Evolutionary conservation across 169 alveolate species (phyloP), one percentile per base, ranked within the genome.

Genomic region (Blepharisma undulans): DNA sequence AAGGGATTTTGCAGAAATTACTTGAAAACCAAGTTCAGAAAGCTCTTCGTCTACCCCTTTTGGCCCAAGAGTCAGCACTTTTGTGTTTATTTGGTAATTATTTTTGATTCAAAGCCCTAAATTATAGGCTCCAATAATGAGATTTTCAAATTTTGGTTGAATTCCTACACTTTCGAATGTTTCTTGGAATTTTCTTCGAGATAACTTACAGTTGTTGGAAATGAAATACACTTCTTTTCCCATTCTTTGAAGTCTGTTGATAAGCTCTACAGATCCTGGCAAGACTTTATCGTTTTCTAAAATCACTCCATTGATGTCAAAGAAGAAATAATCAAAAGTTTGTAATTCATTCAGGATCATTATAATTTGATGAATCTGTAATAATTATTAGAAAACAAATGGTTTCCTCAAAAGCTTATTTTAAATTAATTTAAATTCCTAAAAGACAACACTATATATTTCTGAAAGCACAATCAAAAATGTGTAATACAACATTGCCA

Each of bases 1-100:
- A 3, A 84, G 34, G 16, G 60, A 48, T 48, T 59, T 60, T 34
- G 80, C 48, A 25, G 61, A 18, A 27, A 87, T 48, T 0, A 79
- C 81, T 66, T 92, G 81, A 27, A 88, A 61, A 4, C 90, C 92
- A 21, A 60, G 27, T 3, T 21, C 32, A 19, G 74, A 19, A 66
- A 92, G 36, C 36, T 92, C 94, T 74, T 92, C 91, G 10, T 78
- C 32, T 7, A 78, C 29, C 21, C 92, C 92, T 34, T 66, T 18
- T 82, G 61, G 48, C 10, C 94, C 92, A 22, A 92, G 71, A 12
- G 84, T 90, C 76, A 78, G 84, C 19, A 84, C 27, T 80, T 88
- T 88, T 4, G 85, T 25, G 25, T 61, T 90, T n/a, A 21, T 71
- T 16, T 86, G 91, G 59, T 25, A 77, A 18, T 87, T 80, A 10